These are phyloP conservation scores for Aspergillus sp. DNA, from an alignment of 2,329 filamentous ascomycete genomes.

Conservation along the genomic window DNA sequence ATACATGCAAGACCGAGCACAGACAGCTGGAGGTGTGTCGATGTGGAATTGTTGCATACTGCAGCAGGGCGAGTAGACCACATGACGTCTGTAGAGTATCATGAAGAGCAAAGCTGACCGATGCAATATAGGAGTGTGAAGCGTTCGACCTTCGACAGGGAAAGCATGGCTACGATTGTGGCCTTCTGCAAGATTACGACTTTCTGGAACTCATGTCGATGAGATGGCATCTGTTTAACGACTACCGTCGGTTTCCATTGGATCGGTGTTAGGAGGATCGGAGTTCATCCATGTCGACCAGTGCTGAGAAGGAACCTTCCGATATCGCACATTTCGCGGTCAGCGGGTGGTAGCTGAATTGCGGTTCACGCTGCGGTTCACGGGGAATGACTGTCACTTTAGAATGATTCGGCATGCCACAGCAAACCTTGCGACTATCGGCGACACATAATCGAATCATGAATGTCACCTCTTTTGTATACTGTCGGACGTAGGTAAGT, in stretches of 20 bases:
- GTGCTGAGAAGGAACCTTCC: neutral
- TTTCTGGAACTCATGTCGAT: neutral
- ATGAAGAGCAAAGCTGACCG: neutral
- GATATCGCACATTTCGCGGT: neutral
- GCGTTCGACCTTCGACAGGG: neutral
- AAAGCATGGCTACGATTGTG: neutral
- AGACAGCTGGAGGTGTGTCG: neutral
- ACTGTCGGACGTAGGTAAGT: neutral
- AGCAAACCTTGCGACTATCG: too few species aligned
- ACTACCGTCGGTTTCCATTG: neutral
- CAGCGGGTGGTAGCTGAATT: neutral
- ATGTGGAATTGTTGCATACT: neutral
- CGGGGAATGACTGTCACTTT: too few species aligned
- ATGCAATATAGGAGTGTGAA: neutral
- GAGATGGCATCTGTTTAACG: neutral
- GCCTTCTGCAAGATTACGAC: neutral
- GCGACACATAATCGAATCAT: neutral
- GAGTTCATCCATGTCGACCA: neutral
- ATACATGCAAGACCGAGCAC: neutral
- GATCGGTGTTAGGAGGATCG: neutral
- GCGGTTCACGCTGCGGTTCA: neutral
- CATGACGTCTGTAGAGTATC: neutral
- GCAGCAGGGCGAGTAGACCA: neutral
- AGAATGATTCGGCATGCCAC: too few species aligned
- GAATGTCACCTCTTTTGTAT: neutral